These are phyloP conservation scores for Croton laevigatus DNA, from an alignment of 441 rosid genomes.

Conservation along the genomic window DNA sequence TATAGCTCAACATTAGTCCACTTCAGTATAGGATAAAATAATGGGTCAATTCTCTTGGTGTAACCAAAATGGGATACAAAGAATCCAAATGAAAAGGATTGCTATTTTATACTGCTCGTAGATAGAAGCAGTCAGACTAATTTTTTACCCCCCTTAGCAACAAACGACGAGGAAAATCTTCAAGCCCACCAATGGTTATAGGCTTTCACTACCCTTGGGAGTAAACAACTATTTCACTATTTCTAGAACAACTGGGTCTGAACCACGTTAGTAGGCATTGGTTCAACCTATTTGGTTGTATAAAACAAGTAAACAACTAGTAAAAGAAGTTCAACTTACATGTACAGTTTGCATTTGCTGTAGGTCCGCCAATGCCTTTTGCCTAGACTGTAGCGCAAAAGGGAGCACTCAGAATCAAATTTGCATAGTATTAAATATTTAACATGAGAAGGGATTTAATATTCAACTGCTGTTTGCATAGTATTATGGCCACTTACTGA, in stretches of 20 bases:
- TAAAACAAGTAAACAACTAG: background rate
- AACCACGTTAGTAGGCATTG: background rate
- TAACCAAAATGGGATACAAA: too few species aligned
- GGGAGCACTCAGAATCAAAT: slow-evolving; percentile 18
- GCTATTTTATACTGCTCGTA: background rate
- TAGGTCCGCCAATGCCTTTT: slow-evolving; percentile 79
- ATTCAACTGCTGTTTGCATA: background rate
- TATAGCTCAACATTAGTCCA: background rate
- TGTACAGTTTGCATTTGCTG: slow-evolving; percentile 67
- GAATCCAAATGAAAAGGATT: too few species aligned
- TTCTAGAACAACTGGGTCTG: too few species aligned
- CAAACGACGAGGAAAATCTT: background rate
- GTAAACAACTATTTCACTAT: too few species aligned
- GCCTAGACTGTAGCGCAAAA: slow-evolving; percentile 71
- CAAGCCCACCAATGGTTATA: background rate
- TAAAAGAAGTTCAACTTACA: slow-evolving; percentile 41
- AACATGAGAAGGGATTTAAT: background rate
- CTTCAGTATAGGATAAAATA: background rate
- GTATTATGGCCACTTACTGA: slow-evolving; percentile 42
- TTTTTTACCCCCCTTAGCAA: background rate
- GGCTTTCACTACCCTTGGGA: background rate
- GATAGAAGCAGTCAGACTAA: background rate
- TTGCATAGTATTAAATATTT: background rate
- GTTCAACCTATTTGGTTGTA: background rate
- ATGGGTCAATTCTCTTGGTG: too few species aligned